A percentile compares a stretch with the other conserved stretches of the same genome.
Conservation (phyloP, 2,329 filamentous ascomycete genomes). For the Coniosporium tulheliwenetii region DNA sequence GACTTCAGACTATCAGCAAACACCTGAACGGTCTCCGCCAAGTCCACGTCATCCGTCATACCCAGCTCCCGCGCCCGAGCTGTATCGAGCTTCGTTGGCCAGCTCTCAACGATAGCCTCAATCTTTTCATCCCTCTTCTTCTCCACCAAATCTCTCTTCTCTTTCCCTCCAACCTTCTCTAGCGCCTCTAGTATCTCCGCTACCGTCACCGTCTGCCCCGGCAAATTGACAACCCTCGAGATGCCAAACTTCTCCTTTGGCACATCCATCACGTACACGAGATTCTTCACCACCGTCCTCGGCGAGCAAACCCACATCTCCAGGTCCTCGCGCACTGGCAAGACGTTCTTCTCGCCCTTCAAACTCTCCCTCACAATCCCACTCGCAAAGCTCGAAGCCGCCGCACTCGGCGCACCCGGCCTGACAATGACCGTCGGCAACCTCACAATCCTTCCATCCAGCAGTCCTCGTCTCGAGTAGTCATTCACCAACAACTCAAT, state of each 20-base stretch:
- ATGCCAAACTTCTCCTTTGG: conserved; percentile 31
- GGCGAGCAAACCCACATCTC: conserved; percentile 43
- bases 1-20: conserved; percentile 18
- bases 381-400: conserved; percentile 35
- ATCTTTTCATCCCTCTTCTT: conserved; percentile 35
- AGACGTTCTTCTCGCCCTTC: conserved; percentile 30
- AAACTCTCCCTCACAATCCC: conserved; percentile 39
- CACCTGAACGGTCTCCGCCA: conserved; percentile 30
- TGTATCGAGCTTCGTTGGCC: conserved; percentile 40
- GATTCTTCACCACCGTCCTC: conserved; percentile 36
- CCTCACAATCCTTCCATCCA: conserved; percentile 29
- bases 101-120: conserved; percentile 38
- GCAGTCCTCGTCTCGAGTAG: conserved; percentile 32
- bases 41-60: conserved; percentile 30
- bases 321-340: conserved; percentile 36
- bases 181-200: conserved; percentile 41
- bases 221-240: conserved; percentile 37
- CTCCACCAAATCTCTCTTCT: conserved; percentile 32
- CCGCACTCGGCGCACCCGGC: conserved; percentile 34
- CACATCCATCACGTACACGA: conserved; percentile 35
- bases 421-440: conserved; percentile 37
- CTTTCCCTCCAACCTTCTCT: conserved; percentile 37
- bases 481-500: conserved; percentile 35
- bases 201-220: conserved; percentile 38
- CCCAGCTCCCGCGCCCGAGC: conserved; percentile 39